Percentiles rank a stretch among this genome's conserved stretches.
phyloP scores from a whole-genome alignment of 2,329 filamentous ascomycete genomes.

The Phyllosticta capitalensis region DNA sequence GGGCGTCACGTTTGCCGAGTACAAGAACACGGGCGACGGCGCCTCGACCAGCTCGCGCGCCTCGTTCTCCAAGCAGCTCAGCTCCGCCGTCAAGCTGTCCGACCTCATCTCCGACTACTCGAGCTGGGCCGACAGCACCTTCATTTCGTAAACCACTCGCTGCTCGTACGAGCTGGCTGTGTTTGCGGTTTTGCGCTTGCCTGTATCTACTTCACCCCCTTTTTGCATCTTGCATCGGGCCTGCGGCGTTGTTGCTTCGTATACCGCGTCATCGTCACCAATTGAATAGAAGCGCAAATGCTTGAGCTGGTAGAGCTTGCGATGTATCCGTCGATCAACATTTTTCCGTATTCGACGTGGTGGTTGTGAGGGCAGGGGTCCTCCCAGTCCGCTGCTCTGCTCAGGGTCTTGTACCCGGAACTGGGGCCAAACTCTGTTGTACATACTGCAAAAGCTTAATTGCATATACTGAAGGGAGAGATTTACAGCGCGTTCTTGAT shows the following conservation, averaged over 20 bases:
- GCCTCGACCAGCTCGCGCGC: constrained; percentile 32
- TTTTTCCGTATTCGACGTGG: background rate
- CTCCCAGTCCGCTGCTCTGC: background rate
- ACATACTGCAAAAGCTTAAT: background rate
- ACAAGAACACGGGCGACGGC: constrained; percentile 46
- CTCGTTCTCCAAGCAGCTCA: constrained; percentile 14
- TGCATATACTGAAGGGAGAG: too few species aligned
- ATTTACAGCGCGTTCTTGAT: too few species aligned
- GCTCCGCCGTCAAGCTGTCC: background rate
- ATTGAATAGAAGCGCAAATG: too few species aligned
- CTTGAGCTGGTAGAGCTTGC: too few species aligned
- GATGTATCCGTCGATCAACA: too few species aligned
- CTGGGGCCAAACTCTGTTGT: background rate
- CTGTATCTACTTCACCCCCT: background rate
- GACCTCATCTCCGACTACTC: constrained; percentile 2
- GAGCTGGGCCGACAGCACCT: constrained; percentile 2
- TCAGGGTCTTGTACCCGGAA: background rate
- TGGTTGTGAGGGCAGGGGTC: background rate
- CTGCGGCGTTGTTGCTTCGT: too few species aligned
- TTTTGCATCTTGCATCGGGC: background rate
- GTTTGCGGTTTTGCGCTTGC: background rate
- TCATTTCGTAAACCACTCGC: background rate
- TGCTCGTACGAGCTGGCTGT: background rate
- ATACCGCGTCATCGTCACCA: too few species aligned
- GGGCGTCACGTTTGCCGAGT: constrained; percentile 32